Evolutionary conservation across 306 rosid genomes (phyloP), one percentile per base, ranked within the genome.

Genomic region (Cucurbita ficifolia): DNA sequence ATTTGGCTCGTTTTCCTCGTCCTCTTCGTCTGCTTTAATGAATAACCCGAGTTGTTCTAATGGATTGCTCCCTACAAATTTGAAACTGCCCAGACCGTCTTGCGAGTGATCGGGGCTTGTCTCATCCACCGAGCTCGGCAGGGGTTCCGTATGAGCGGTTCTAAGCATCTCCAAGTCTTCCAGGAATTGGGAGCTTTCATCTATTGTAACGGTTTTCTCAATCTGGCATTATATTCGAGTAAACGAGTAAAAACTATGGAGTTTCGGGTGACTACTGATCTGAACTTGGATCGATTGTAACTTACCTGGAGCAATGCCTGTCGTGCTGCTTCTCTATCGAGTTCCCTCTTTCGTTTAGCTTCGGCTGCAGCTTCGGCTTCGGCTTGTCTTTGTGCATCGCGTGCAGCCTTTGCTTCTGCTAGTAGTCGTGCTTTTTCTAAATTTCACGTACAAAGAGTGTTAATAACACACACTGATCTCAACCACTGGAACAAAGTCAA

Each of bases 331-430:
- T 91, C 96, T 79, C 97, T 86, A 72, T 87, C 93, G 16, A 87
- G 88, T 75, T 89, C 94, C 89, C 92, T 87, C 86, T 89, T 86
- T 71, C 86, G 77, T 77, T 80, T 86, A 68, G 91, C 90, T 84
- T 92, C 94, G 7, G 93, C 94, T 43, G 88, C 90, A 63, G 88
- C 96, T 87, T 88, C 90, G 14, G 81, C 97, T 64, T 88, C 96
- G 13, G 84, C 90, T 76, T 11, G 83, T 78, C 70, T 86, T 79
- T 80, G 87, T 53, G 96, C 97, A 50, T 87, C 94, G 82, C 86
- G 90, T 17, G 97, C 97, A 43, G 96, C 96, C 81, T 86, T 85
- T 8, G 94, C 97, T 87, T 89, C 96, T 67, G 96, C 93, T 86
- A 79, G 91, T 70, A 89, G 70, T 77, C 92, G 86, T 0, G 96